Evolutionary conservation across 1,284 basidiomycete species (phyloP), one percentile per base, ranked within the genome.

Genomic region (Sanghuangporus baumii): DNA sequence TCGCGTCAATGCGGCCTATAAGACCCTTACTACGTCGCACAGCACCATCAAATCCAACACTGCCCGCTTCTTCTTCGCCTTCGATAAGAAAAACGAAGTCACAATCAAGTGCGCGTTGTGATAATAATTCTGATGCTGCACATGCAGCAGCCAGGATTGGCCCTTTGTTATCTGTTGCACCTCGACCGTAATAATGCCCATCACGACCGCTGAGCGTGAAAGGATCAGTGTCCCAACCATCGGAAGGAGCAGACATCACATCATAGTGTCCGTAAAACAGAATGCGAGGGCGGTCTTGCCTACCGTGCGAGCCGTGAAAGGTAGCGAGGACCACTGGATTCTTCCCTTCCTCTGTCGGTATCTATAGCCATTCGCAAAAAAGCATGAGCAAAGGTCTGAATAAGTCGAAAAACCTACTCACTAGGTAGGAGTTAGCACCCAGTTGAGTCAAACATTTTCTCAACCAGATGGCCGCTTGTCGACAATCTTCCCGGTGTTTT

Each of bases 191-290:
- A 0, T 98, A 80, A 71, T 95, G 96, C 0, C 96, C 96, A 70
- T 98, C 94, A 9, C 87, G 81, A 1, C 94, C 95, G 0, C 84
- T 85, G 62, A 98, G 76, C 6, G 78, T 81, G 76, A 94, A 99
- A 0, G 96, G 96, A 65, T 92, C 86, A 6, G 88, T 87, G n/a
- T 81, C 76, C 96, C 95, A 98, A 14, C 87, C 85, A 11, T 83
- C 78, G 3, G 78, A 74, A 1, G 85, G 86, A 0, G 93, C 93
- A 0, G 89, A 80, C 55, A 97, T 93, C 26, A 97, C 93, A 70
- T 98, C 95, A 75, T 97, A 98, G 72, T 98, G 94, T 81, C 93
- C 95, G 68, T 97, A 98, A 74, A 96, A 95, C 12, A 97, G 78
- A 6, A 97, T 79, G 2, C 94, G 81, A 43, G 80, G 86, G 59